phyloP scores from a whole-genome alignment of 345 rosid species.

The Linum usitatissimum region DNA sequence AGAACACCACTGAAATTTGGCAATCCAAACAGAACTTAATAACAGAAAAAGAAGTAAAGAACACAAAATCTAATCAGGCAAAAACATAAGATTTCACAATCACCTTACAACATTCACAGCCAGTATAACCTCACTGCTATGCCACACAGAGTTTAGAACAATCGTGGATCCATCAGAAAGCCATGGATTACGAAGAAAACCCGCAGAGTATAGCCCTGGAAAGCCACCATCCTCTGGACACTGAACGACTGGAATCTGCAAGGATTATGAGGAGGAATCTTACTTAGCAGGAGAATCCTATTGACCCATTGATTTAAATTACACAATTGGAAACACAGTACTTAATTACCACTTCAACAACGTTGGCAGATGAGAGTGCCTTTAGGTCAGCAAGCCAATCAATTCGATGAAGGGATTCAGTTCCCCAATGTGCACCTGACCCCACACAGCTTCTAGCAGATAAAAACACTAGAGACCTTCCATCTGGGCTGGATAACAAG shows the following conservation, averaged over 20 bases:
- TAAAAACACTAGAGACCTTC: constrained; percentile 60
- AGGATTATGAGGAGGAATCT: constrained; percentile 10
- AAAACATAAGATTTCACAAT: background rate
- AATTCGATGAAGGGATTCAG: constrained; percentile 69
- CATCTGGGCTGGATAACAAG: constrained; percentile 59
- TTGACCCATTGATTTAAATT: background rate
- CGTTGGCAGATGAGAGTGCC: constrained; percentile 26
- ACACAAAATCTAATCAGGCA: background rate
- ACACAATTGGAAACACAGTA: background rate
- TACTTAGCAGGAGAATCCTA: background rate
- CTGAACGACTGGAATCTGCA: constrained; percentile 63
- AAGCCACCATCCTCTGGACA: constrained; percentile 63
- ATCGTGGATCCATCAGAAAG: constrained; percentile 80
- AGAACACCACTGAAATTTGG: constrained; percentile 50
- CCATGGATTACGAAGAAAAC: constrained; percentile 58
- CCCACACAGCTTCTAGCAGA: constrained; percentile 70
- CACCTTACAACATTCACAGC: constrained; percentile 62
- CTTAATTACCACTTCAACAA: constrained; percentile 61
- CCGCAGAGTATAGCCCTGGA: constrained; percentile 67
- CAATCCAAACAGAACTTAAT: constrained; percentile 11
- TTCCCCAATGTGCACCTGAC: constrained; percentile 61
- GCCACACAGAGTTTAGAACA: constrained; percentile 64
- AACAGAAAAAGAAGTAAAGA: background rate
- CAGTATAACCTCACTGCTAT: constrained; percentile 58
- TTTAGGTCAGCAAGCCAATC: constrained; percentile 59